Evolutionary conservation across 2,329 filamentous ascomycete species (phyloP), one percentile per base, ranked within the genome.

Genomic region (Cordyceps cicadae): DNA sequence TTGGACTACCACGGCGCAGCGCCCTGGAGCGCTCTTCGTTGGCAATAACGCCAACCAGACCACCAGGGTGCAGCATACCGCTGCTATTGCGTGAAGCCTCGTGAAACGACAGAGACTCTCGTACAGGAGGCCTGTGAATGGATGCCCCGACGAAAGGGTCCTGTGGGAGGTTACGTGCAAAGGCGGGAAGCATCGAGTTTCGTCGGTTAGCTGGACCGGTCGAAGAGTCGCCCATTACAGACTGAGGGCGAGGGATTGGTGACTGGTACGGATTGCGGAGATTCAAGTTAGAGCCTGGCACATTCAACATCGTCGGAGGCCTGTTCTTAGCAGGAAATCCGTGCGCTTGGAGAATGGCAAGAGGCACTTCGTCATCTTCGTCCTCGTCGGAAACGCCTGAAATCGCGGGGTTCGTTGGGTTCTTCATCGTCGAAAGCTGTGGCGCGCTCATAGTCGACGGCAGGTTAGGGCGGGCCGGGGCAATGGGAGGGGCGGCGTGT

Each of bases 331-430:
- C 86, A 0, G 92, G 92, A 68, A 96, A 96, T 2, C 92, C 92
- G 70, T 96, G 91, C 2, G 92, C 92, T 59, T 90, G 89, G 21
- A 96, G 78, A 66, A 96, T 94, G 14, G 87, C 92, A 46, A 96
- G 77, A 0, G 92, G 92, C 14, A 96, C 83, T 67, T 96, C 92
- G 62, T 96, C 92, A 66, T 96, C 92, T 54, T 96, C 92, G 66
- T 96, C 92, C 61, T 92, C 89, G 43, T 91, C 88, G 0, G 86
- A 87, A 59, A 92, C 89, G 43, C 90, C 88, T 0, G 86, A 87
- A 5, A 72, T 71, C 57, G 64, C 29, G 29, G 29, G 74, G 26
- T 69, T 76, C 53, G 69, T 73, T 19, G 68, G 74, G 7, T 70
- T 70, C 53, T 74, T 74, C 61, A 71, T 67, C 5, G 71, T 69